Base-by-base conservation (phyloP, 495 filamentous ascomycete genomes). In the Aspergillus affinis region DNA sequence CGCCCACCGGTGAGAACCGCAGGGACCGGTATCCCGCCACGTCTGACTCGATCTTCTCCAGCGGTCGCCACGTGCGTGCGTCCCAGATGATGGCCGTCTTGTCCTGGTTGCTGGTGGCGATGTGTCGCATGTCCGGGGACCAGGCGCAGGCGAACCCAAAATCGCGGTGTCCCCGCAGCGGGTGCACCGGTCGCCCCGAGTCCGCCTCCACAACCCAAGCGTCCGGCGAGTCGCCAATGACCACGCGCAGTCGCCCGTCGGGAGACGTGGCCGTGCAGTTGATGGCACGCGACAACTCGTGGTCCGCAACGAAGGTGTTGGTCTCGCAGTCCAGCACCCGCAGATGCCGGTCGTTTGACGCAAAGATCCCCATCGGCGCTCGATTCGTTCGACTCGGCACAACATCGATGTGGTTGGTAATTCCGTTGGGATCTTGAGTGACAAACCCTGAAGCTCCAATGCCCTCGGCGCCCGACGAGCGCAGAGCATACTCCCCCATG, bases 91-190 rank as follows among this genome's bases (percentile, higher is more conserved):
- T 86, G 62, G 93, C 83, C 17, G 84, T 84, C 72, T 83, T 88
- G 78, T 98, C 93, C 70, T 98, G 93, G 61, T 92, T 93, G 51
- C 89, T 91, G 4, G 93, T 96, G 12, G 93, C 93, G 56, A 97
- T 86, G 51, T 90, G 90, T 70, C 86, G 86, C 57, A 93, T 92
- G 72, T 97, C 90, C 20, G 90, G 88, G 6, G 91, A 87, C 93
- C 93, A 98, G 63, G 88, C 92, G 64, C 90, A 93, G 3, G 93
- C 90, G 61, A 97, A 97, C 51, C 88, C 91, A 64, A 81, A 93
- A 69, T 97, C 92, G 21, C 78, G 81, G 67, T 97, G 93, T 4
- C 87, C 87, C 4, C 75, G 72, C 4, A 97, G 81, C 1, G 75
- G 76, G 49, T 82, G 77, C 12, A 88, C 74, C 0, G 73, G 72